A percentile compares a stretch with the other conserved stretches of the same genome.
Evolutionary conservation across 768 basidiomycete genomes (phyloP).

Genomic region (Agrocybe praecox): DNA sequence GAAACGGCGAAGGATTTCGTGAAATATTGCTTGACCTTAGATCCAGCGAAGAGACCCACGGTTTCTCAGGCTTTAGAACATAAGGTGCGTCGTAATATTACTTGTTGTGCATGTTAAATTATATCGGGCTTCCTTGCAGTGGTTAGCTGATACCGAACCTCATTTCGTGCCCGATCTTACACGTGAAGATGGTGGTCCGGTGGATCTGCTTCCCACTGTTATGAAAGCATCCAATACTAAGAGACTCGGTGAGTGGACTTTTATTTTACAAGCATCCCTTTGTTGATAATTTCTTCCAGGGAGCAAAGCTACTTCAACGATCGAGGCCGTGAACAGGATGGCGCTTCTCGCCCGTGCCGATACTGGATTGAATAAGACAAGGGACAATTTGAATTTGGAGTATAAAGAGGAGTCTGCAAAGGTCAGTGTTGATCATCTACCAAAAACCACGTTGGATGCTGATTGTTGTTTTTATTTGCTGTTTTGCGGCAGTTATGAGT

Average conservation of each 20-base stretch:
- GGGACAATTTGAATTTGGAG: conserved; percentile 59
- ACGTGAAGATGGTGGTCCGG: conserved; percentile 58
- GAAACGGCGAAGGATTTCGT: conserved; percentile 86
- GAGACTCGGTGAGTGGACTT: conserved; percentile 78
- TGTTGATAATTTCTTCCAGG: conserved; percentile 45
- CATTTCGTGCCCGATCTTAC: conserved; percentile 72
- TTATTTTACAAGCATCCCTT: no score
- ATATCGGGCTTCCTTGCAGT: no score
- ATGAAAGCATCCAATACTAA: conserved; percentile 89
- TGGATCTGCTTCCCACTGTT: conserved; percentile 86
- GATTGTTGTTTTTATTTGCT: no score
- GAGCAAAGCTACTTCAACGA: conserved; percentile 85
- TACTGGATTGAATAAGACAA: conserved; percentile 49
- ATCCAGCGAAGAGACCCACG: conserved; percentile 80
- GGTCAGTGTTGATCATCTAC: conserved; percentile 23
- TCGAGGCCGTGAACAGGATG: conserved; percentile 87
- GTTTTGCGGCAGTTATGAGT: no score
- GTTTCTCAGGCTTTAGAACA: conserved; percentile 75
- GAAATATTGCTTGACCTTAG: conserved; percentile 76
- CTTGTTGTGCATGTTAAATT: no score
- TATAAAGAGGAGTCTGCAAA: conserved; percentile 83
- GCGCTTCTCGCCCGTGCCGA: conserved; percentile 51
- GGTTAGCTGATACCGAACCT: conserved; percentile 72
- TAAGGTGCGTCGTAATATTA: conserved; percentile 48
- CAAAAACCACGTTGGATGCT: not conserved